Evolutionary conservation across 441 rosid species (phyloP).

Genomic region (Euphorbia schlechtendalii): DNA sequence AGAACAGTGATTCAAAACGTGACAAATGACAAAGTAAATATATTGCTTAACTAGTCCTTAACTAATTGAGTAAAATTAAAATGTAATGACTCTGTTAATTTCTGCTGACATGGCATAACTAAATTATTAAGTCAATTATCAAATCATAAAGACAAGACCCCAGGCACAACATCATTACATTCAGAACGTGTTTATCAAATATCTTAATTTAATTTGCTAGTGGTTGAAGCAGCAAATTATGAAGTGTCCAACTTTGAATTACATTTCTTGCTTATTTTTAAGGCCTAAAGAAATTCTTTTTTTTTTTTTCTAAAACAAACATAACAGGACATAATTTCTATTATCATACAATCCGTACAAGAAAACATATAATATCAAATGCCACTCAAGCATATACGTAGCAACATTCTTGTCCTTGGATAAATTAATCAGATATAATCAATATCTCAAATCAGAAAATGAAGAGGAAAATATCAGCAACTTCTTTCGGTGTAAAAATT

Average conservation of each 20-base stretch:
- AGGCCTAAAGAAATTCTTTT: no score
- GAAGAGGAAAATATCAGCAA: conserved; percentile 14
- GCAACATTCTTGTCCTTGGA: conserved; percentile 22
- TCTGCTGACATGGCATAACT: not conserved
- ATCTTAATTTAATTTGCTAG: no score
- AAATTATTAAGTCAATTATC: not conserved
- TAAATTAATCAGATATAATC: conserved; percentile 11
- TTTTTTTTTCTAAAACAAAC: no score
- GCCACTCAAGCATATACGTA: conserved; percentile 16
- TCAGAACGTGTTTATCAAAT: not conserved
- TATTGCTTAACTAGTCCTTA: not conserved
- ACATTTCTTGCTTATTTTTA: no score
- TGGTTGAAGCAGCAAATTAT: not conserved
- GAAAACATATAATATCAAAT: conserved; percentile 13
- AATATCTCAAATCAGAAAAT: not conserved
- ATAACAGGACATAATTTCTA: conserved; percentile 22
- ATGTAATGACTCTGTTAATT: not conserved
- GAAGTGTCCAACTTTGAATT: not conserved
- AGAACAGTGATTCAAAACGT: no score
- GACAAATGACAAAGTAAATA: no score
- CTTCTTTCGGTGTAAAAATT: conserved; percentile 39
- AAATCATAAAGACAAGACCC: not conserved
- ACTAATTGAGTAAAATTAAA: not conserved
- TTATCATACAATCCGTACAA: not conserved
- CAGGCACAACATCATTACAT: no score